Evolutionary conservation across 1,284 basidiomycete species (phyloP).

Genomic region (Irpex sp.): DNA sequence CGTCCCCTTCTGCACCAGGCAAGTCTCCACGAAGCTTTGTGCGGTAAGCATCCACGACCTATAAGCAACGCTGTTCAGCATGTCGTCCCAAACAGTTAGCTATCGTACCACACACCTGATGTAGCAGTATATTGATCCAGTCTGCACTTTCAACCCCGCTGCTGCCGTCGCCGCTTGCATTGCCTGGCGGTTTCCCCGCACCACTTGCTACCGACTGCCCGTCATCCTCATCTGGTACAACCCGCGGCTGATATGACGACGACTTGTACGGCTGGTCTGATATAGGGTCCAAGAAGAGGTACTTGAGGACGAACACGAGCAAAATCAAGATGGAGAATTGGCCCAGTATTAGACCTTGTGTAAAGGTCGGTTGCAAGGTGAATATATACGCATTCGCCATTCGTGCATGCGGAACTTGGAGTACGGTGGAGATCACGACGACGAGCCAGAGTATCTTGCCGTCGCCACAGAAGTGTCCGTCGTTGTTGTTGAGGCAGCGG

Average conservation of each 20-base stretch:
- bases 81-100: neutral
- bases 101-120: slow-evolving; percentile 46
- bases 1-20: slow-evolving; percentile 63
- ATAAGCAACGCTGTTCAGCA: neutral
- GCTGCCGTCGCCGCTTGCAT: neutral
- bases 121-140: slow-evolving; percentile 72
- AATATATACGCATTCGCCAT: slow-evolving; percentile 67
- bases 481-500: neutral
- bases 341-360: slow-evolving; percentile 77
- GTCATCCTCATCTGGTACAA: slow-evolving; percentile 30
- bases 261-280: slow-evolving; percentile 50
- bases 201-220: slow-evolving; percentile 4
- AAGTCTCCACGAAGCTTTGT: slow-evolving; percentile 63
- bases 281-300: slow-evolving; percentile 72
- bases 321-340: slow-evolving; percentile 75
- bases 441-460: neutral
- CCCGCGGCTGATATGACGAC: slow-evolving; percentile 54
- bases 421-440: neutral
- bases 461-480: neutral
- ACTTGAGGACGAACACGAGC: slow-evolving; percentile 70
- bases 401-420: neutral
- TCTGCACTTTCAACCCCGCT: slow-evolving; percentile 56
- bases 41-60: slow-evolving; percentile 72
- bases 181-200: neutral
- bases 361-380: slow-evolving; percentile 77